Percentiles rank a stretch among this genome's conserved stretches.
Conservation (phyloP, 2,329 filamentous ascomycete genomes). For the Trichophyton equinum region DNA sequence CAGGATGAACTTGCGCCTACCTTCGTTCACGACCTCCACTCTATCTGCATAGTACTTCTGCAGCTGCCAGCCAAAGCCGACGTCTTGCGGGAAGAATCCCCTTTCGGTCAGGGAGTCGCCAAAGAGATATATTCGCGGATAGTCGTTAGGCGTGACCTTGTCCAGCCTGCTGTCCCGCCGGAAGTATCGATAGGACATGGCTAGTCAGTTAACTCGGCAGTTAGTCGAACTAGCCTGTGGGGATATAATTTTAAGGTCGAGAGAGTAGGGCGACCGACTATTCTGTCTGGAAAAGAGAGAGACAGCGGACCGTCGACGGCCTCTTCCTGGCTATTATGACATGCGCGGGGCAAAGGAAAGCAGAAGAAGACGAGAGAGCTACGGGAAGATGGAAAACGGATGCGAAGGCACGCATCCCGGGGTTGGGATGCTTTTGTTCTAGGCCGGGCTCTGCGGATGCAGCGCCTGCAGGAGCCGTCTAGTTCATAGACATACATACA, state of each 20-base stretch:
- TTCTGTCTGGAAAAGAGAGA: not conserved
- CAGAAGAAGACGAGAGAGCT: not conserved
- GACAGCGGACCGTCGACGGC: not conserved
- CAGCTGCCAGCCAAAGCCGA: constrained; percentile 14
- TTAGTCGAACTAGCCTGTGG: not conserved
- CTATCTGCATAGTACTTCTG: constrained; percentile 14
- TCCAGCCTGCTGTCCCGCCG: not conserved
- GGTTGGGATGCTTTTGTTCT: not conserved
- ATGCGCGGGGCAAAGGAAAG: not conserved
- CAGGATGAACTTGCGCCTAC: constrained; percentile 4
- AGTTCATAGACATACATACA: not conserved
- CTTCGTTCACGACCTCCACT: constrained; percentile 16
- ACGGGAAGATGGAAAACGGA: not conserved
- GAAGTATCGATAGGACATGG: not conserved
- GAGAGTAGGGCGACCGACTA: not conserved
- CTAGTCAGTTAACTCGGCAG: no score
- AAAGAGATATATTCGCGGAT: constrained; percentile 16
- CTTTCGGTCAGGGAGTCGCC: constrained; percentile 16
- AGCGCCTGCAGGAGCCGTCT: not conserved
- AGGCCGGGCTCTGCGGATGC: not conserved
- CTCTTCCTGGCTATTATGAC: not conserved
- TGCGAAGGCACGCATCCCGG: not conserved
- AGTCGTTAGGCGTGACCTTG: constrained; percentile 8
- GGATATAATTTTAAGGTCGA: not conserved
- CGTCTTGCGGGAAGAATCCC: constrained; percentile 10